phyloP scores from a whole-genome alignment of 257 asterid species.

The Rubia yunnanensis region DNA sequence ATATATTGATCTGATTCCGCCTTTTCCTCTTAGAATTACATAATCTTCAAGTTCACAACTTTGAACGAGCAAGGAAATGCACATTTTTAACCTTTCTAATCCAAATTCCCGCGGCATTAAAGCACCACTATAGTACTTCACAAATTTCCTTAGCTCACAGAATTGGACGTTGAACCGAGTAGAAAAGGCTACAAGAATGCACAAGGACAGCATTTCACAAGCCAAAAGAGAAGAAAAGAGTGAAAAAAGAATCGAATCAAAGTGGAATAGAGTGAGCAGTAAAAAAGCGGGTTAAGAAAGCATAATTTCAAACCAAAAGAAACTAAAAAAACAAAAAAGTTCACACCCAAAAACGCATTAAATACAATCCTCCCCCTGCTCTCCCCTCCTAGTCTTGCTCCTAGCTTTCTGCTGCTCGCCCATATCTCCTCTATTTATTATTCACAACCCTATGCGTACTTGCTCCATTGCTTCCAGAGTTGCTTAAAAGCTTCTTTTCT shows the following conservation, averaged over 20 bases:
- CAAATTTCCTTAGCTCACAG: not conserved
- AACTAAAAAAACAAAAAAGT: not conserved
- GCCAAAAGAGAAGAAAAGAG: not conserved
- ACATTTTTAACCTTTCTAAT: too few relatives aligned
- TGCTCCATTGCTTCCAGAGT: conserved; percentile 6
- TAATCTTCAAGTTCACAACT: too few relatives aligned
- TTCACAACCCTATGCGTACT: not conserved
- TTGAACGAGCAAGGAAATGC: too few relatives aligned
- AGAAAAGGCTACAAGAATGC: not conserved
- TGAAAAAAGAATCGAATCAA: conserved; percentile 16
- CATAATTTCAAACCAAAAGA: conserved; percentile 14
- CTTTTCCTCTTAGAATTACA: too few relatives aligned
- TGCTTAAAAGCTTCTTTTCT: conserved; percentile 10
- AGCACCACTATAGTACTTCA: not conserved
- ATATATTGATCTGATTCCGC: too few relatives aligned
- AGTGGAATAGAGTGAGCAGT: conserved; percentile 25
- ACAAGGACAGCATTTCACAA: not conserved
- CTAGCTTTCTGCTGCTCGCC: conserved; percentile 2
- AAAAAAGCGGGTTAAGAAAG: conserved; percentile 13
- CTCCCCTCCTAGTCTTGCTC: not conserved
- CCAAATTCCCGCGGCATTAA: too few relatives aligned
- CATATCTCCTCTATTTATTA: conserved; percentile 13
- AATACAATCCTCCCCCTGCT: conserved; percentile 8
- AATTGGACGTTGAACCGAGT: not conserved
- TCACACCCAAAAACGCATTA: conserved; percentile 4